A percentile compares a stretch with the other conserved stretches of the same genome.
These are phyloP conservation scores for Penicillium sp. DNA, from an alignment of 2,329 filamentous ascomycete species.

Conservation along the genomic window DNA sequence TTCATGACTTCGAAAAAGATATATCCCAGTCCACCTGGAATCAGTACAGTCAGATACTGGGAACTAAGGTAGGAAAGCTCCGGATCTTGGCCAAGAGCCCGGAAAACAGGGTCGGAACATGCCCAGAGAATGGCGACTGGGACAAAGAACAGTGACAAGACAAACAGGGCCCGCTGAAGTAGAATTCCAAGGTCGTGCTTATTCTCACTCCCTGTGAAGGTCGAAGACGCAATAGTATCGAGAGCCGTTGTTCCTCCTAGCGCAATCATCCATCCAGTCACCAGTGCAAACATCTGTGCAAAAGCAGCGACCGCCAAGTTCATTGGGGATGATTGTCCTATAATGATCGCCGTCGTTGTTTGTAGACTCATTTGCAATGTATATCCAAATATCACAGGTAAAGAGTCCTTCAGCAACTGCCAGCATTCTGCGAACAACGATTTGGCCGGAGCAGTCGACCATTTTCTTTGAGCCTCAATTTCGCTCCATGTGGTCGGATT, in stretches of 20 bases:
- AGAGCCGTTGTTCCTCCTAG: slow-evolving; percentile 83
- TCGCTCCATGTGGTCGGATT: neutral
- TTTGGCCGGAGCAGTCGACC: neutral
- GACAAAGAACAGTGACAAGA: neutral
- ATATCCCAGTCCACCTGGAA: slow-evolving; percentile 80
- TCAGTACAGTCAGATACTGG: slow-evolving; percentile 69
- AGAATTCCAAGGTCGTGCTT: slow-evolving; percentile 77
- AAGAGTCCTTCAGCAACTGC: slow-evolving; percentile 66
- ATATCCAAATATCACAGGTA: slow-evolving; percentile 82
- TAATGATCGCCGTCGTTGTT: slow-evolving; percentile 76
- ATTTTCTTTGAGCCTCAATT: neutral
- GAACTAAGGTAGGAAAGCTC: slow-evolving; percentile 73
- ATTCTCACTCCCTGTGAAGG: slow-evolving; percentile 77
- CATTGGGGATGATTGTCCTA: slow-evolving; percentile 76
- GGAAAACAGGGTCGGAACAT: slow-evolving; percentile 59
- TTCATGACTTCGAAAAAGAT: slow-evolving; percentile 81
- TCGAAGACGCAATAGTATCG: slow-evolving; percentile 79
- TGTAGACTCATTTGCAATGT: slow-evolving; percentile 83
- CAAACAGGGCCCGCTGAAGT: slow-evolving; percentile 46
- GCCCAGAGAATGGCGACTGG: neutral
- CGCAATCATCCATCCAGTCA: slow-evolving; percentile 81
- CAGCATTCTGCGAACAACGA: slow-evolving; percentile 57
- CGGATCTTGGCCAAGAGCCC: slow-evolving; percentile 72
- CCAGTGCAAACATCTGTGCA: slow-evolving; percentile 92
- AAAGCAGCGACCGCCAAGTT: slow-evolving; percentile 80